phyloP scores from a whole-genome alignment of 169 alveolate genomes.

The Theileria annulata region DNA sequence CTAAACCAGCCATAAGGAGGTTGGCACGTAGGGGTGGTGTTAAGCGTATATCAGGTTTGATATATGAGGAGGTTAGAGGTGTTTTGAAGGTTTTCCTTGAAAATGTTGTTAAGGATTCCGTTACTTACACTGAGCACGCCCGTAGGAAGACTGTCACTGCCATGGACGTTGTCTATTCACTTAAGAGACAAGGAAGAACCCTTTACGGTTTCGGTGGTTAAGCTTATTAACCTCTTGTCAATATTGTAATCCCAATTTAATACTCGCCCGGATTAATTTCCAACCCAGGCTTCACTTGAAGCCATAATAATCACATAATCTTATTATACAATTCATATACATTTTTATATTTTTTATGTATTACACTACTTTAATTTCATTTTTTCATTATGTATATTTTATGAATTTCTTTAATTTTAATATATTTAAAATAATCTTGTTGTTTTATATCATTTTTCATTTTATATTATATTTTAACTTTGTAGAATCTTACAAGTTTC shows the following conservation, averaged over 20 bases:
- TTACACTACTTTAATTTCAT: background rate
- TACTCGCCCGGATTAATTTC: constrained; percentile 31
- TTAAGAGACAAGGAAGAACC: constrained; percentile 99
- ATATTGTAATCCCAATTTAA: constrained; percentile 41
- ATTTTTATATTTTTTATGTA: background rate
- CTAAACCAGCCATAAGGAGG: constrained; percentile 99
- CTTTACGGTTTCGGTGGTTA: constrained; percentile 99
- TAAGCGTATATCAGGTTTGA: constrained; percentile 98
- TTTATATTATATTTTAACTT: background rate
- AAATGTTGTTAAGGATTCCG: constrained; percentile 98
- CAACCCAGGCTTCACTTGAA: constrained; percentile 69
- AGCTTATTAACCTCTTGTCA: constrained; percentile 31
- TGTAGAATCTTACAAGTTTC: constrained; percentile 16
- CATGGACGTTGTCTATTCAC: constrained; percentile 98
- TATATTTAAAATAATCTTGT: background rate
- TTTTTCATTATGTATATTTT: background rate
- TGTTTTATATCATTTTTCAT: background rate
- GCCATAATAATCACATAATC: constrained; percentile 27
- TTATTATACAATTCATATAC: background rate
- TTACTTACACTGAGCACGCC: constrained; percentile 99
- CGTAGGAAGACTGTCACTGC: constrained; percentile 99
- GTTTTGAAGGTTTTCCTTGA: constrained; percentile 97
- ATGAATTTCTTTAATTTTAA: background rate
- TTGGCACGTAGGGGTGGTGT: constrained; percentile 99
- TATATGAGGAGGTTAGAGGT: constrained; percentile 98